Evolutionary conservation across 805 yeast species (phyloP), one percentile per base, ranked within the genome.

Genomic region (Ogataea nitratoaversa): DNA sequence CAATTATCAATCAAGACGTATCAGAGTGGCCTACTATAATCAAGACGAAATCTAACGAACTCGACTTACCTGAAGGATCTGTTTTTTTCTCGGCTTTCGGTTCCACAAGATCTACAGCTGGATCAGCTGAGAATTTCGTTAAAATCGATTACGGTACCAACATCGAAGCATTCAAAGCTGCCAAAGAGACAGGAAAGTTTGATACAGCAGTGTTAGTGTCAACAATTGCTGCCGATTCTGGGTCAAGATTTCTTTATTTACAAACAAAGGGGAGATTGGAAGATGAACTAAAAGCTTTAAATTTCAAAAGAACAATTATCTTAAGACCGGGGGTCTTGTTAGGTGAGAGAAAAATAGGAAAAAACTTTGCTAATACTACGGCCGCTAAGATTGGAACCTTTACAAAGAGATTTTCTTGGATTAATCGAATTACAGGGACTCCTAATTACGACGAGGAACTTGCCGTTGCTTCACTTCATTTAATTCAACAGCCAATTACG

Each of bases 201-300:
- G 70, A 72, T 30, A 82, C 88, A 1, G 78, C 76, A 47, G 79
- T 89, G 3, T 57, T 89, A 12, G 72, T 89, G 5, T 78, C 89
- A 3, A 66, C 89, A 3, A 37, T 54, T 0, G 88, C 88, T n/a
- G 87, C 96, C 0, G 67, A 66, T 42, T 52, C 73, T 0, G 49
- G 54, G 27, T 84, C 95, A 0, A 50, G 50, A n/a, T 67, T 85
- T 31, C 72, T 81, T 4, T 89, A 88, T 53, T 38, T 76, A 32
- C 70, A 70, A 49, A 70, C 83, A 61, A 89, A 89, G 58, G 96
- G 95, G 22, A 75, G 79, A 37, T 67, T 84, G 36, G 96, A 89
- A 57, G 73, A 79, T 33, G 87, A 78, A 34, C 65, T 89, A 8
- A 62, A 69, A 32, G 78, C 66, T 0, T 66, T 88, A 42, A 72